These are phyloP conservation scores for Wolfiporia cocos DNA, from an alignment of 1,284 basidiomycete species.

Conservation along the genomic window DNA sequence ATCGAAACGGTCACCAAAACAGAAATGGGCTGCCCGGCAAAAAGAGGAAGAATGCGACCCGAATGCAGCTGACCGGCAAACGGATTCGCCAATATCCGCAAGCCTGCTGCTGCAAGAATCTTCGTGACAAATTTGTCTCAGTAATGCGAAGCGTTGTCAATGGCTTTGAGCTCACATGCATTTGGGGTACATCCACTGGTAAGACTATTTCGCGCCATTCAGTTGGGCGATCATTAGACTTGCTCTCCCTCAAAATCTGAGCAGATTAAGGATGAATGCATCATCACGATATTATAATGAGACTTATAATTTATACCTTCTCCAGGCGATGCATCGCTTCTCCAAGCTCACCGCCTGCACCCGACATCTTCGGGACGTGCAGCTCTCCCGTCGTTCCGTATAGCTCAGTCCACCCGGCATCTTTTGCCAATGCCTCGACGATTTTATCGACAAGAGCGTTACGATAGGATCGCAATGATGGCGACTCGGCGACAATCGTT, in stretches of 20 bases:
- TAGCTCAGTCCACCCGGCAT: constrained; percentile 59
- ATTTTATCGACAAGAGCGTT: constrained; percentile 40
- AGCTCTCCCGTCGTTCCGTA: constrained; percentile 68
- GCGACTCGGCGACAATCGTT: constrained; percentile 30
- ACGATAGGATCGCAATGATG: constrained; percentile 24
- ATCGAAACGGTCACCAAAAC: constrained; percentile 59
- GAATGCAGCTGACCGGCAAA: constrained; percentile 18
- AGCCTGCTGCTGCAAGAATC: constrained; percentile 67
- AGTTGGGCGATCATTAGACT: no score
- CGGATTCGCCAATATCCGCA: constrained; percentile 40
- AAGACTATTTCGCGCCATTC: constrained; percentile 69
- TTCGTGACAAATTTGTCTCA: constrained; percentile 22
- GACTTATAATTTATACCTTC: no score
- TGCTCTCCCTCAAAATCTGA: no score
- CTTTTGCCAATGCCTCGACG: constrained; percentile 53
- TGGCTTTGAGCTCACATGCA: constrained; percentile 53
- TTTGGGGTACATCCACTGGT: constrained; percentile 76
- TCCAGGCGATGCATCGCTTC: constrained; percentile 28
- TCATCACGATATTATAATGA: no score
- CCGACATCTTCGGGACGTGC: constrained; percentile 38
- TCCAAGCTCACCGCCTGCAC: constrained; percentile 30
- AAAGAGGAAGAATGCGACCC: constrained; percentile 38
- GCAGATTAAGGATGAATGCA: no score
- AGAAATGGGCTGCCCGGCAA: constrained; percentile 75
- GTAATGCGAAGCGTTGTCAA: not conserved